Conservation (phyloP, 2,329 filamentous ascomycete genomes). For the Alternaria viburni region DNA sequence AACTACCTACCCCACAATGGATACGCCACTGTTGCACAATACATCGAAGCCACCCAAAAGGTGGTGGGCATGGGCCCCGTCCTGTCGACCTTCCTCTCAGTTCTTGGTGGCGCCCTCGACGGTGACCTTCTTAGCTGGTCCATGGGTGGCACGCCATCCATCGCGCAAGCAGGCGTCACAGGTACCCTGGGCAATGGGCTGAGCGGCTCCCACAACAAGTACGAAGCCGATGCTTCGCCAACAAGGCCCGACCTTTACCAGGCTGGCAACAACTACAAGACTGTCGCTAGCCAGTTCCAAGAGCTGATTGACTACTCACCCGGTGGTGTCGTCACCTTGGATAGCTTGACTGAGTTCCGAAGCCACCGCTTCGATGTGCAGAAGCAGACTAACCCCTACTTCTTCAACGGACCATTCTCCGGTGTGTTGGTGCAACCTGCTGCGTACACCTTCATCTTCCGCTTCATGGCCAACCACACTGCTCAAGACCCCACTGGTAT, state of each 20-base stretch:
- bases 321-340: constrained; percentile 27
- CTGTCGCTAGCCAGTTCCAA: constrained; percentile 27
- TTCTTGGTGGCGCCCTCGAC: constrained; percentile 23
- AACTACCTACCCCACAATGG: constrained; percentile 31
- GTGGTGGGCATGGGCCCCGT: constrained; percentile 30
- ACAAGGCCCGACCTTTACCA: constrained; percentile 31
- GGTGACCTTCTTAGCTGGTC: constrained; percentile 29
- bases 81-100: constrained; percentile 24
- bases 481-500: constrained; percentile 21
- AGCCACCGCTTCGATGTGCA: constrained; percentile 28
- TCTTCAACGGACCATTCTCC: constrained; percentile 32
- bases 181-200: constrained; percentile 28
- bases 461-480: constrained; percentile 36
- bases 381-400: constrained; percentile 23
- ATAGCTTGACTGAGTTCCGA: constrained; percentile 27
- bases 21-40: constrained; percentile 28
- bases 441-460: constrained; percentile 34
- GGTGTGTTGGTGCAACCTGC: constrained; percentile 34
- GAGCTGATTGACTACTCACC: constrained; percentile 28
- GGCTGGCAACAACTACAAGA: constrained; percentile 30
- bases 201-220: constrained; percentile 32
- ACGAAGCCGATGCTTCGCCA: constrained; percentile 31
- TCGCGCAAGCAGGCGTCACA: constrained; percentile 24
- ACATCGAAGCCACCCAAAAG: constrained; percentile 25
- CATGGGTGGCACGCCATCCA: constrained; percentile 30